Base-by-base conservation (phyloP, 345 rosid species). In the Eutrema yunnanense region DNA sequence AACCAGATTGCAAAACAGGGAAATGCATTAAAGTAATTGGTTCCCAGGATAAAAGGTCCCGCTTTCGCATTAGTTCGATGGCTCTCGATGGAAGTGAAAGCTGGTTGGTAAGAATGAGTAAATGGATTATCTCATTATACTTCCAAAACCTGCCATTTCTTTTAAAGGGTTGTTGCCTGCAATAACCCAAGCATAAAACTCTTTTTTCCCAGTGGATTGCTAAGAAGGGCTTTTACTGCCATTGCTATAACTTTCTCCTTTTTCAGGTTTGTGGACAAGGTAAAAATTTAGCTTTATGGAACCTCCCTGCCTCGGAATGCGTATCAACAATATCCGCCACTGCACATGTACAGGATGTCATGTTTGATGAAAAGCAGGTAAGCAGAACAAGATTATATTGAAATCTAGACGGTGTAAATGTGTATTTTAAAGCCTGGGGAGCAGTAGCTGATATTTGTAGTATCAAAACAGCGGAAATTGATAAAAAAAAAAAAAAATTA, bases 41-140 rank as follows among this genome's bases (percentile, higher is more conserved):
- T 76, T 83, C 88, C 2, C 78, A 59, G 77, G 87, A 82, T 60
- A 85, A 82, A 71, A 84, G 77, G 54, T 70, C 77, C 63, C 64
- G 67, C 37, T 73, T 84, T 8, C 82, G 77, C 64, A 78, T 92
- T 66, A 84, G 96, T 67, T 87, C 93, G 75, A 65, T 95, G 84
- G 89, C 96, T 53, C 94, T 95, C 55, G 99, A 95, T 80, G 88
- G 79, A 82, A 95, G 96, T 81, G 98, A 95, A 77, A 90, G 91
- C 85, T 95, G 99, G 99, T 74, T 95, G 99, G 99, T 95, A 87
- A 85, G 97, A 59, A 65, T 71, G 77, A 43, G 66, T 9, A 52
- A 57, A 53, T 68, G 10, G 78, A 65, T 68, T 11, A 41, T 10
- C 13, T 52, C 52, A 5, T 34, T 29, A 8, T 46, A 26, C 33